Evolutionary conservation across 192 early-diverging fungal genomes (phyloP), one percentile per base, ranked within the genome.

Genomic region (Jimgerdemannia flammicorona): DNA sequence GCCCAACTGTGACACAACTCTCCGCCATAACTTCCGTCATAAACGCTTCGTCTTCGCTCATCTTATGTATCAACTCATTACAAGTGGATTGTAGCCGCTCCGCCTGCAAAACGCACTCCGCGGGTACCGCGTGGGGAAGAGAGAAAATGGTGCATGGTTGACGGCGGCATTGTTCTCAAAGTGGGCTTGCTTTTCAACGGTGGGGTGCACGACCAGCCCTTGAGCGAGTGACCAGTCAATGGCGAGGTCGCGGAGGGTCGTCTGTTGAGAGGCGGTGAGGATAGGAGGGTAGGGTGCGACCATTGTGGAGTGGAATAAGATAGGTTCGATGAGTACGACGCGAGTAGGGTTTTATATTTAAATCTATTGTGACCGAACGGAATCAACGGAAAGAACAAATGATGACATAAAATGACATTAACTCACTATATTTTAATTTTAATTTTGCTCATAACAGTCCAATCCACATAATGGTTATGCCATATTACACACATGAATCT

Each of bases 71-170:
- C 18, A 99, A 82, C 67, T 75, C 64, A 82, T 96, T 98, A 74
- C 92, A 93, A 0, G 90, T 74, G 0, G 94, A 92, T 80, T 97
- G 96, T 19, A 98, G 78, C 6, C 79, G 69, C 59, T 89, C 74
- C 3, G 95, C 97, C 44, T 89, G 85, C 10, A 93, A 86, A 92
- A 99, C 73, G 84, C 84, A 19, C 69, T 72, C 42, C 84, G 81
- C 7, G 96, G 96, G 74, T 95, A 95, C 7, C 93, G 91, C 2
- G 94, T 90, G 3, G 97, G 97, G 66, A 92, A 93, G 29, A 99
- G 86, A 0, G 96, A 86, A 49, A 97, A 81, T 6, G 97, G 97
- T 1, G 95, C 94, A 71, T 95, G 95, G 43, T 89, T 89, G 39
- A 93, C 85, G 9, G 87, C 79, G 10, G 84, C 69, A 29, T 80